Conservation (phyloP, 1,139 yeast genomes). For the Lodderomyces pseudojiufengensis region DNA sequence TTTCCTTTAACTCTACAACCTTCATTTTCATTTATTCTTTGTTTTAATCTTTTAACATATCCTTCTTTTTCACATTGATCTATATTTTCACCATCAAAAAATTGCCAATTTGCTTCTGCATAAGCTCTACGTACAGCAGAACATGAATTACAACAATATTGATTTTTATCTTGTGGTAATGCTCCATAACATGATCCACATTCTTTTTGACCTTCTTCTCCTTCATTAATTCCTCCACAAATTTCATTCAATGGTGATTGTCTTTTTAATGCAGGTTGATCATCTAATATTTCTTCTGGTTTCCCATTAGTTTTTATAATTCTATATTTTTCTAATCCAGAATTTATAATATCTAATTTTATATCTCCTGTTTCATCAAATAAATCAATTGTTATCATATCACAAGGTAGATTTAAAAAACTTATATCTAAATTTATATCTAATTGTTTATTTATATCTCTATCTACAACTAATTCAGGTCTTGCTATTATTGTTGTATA, state of each 20-base stretch:
- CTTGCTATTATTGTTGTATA: constrained; percentile 63
- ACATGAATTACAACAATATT: constrained; percentile 82
- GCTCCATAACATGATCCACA: constrained; percentile 96
- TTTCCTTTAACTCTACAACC: constrained; percentile 87
- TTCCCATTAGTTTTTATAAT: constrained; percentile 38
- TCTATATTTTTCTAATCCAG: constrained; percentile 71
- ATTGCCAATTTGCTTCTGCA: constrained; percentile 77
- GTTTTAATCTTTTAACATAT: constrained; percentile 59
- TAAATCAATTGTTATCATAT: constrained; percentile 41
- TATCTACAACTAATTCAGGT: constrained; percentile 86
- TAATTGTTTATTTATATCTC: constrained; percentile 72
- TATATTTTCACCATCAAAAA: constrained; percentile 79
- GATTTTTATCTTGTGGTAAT: constrained; percentile 57
- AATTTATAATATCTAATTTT: constrained; percentile 65
- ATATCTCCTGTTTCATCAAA: constrained; percentile 86
- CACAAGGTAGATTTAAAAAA: constrained; percentile 86
- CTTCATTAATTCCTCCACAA: constrained; percentile 38
- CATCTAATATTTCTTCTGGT: constrained; percentile 22
- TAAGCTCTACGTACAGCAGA: constrained; percentile 78
- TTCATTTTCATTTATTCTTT: constrained; percentile 54
- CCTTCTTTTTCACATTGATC: constrained; percentile 91
- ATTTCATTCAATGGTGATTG: constrained; percentile 28
- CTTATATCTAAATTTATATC: constrained; percentile 78
- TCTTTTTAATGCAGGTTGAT: constrained; percentile 25
- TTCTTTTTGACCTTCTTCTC: constrained; percentile 26